Evolutionary conservation across 768 basidiomycete genomes (phyloP).

Genomic region (Collybia sp.): DNA sequence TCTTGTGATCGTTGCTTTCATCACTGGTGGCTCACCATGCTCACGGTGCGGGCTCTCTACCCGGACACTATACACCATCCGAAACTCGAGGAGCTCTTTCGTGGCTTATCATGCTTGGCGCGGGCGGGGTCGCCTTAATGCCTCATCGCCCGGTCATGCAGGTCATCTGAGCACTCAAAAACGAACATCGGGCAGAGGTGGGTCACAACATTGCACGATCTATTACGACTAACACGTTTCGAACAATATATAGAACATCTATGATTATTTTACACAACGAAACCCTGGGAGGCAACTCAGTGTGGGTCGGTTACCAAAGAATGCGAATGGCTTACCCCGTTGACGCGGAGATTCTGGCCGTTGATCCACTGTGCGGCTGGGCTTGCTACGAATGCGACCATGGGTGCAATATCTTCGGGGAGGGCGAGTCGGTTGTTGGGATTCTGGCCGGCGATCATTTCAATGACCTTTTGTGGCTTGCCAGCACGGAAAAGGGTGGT

Average conservation of each 20-base stretch:
- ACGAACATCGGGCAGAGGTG: no score
- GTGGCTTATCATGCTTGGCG: no score
- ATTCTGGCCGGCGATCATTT: conserved; percentile 37
- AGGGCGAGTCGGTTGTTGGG: conserved; percentile 42
- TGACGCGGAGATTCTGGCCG: conserved; percentile 51
- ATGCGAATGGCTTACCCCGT: conserved; percentile 39
- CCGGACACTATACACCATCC: no score
- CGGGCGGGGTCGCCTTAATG: no score
- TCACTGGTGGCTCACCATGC: no score
- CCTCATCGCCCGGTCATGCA: no score
- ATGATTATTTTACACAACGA: conserved; percentile 1
- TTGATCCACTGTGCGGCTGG: conserved; percentile 53
- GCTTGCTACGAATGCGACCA: conserved; percentile 49
- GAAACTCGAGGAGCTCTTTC: no score
- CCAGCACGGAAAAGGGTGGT: conserved; percentile 53
- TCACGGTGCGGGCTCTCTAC: no score
- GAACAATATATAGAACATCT: not conserved
- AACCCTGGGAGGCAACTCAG: conserved; percentile 1
- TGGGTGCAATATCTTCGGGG: conserved; percentile 49
- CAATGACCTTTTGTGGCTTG: conserved; percentile 42
- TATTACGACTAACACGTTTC: no score
- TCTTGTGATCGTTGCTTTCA: no score
- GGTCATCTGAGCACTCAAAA: no score
- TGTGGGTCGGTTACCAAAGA: not conserved
- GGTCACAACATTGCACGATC: no score